phyloP scores from a whole-genome alignment of 2,329 filamentous ascomycete genomes.

The Pyricularia sp. region DNA sequence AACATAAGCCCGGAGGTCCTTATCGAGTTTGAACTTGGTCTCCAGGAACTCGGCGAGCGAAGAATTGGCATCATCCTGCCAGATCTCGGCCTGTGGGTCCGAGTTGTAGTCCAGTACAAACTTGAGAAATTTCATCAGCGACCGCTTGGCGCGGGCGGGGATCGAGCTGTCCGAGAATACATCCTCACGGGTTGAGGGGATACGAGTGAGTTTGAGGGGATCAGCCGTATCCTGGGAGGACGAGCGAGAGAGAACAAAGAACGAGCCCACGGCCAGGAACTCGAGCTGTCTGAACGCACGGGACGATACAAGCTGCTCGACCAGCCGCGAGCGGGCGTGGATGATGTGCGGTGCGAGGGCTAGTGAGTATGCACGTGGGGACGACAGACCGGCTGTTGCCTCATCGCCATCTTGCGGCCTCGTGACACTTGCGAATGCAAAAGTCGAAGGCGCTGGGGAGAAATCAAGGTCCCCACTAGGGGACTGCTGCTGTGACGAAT shows the following conservation, averaged over 20 bases:
- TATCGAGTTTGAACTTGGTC: slow-evolving; percentile 52
- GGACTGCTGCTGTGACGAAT: slow-evolving; percentile 10
- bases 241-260: slow-evolving; percentile 57
- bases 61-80: slow-evolving; percentile 40
- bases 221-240: neutral
- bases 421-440: slow-evolving; percentile 24
- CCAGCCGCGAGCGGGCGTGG: slow-evolving; percentile 66
- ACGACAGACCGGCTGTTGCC: slow-evolving; percentile 34
- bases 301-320: slow-evolving; percentile 76
- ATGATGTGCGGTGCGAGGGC: slow-evolving; percentile 77
- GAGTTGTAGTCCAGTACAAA: slow-evolving; percentile 62
- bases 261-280: slow-evolving; percentile 85
- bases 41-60: slow-evolving; percentile 47
- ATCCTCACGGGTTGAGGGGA: slow-evolving; percentile 85
- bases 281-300: slow-evolving; percentile 81
- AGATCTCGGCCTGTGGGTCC: slow-evolving; percentile 38
- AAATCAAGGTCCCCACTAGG: slow-evolving; percentile 9
- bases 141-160: slow-evolving; percentile 67
- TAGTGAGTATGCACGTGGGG: slow-evolving; percentile 66
- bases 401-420: slow-evolving; percentile 20
- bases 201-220: slow-evolving; percentile 40
- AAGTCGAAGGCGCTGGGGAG: slow-evolving; percentile 18
- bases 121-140: slow-evolving; percentile 86
- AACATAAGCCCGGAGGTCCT: slow-evolving; percentile 49
- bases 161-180: slow-evolving; percentile 71